These are phyloP conservation scores for Globisporangium yorkense DNA, from an alignment of 352 stramenopile genomes.

Conservation along the genomic window DNA sequence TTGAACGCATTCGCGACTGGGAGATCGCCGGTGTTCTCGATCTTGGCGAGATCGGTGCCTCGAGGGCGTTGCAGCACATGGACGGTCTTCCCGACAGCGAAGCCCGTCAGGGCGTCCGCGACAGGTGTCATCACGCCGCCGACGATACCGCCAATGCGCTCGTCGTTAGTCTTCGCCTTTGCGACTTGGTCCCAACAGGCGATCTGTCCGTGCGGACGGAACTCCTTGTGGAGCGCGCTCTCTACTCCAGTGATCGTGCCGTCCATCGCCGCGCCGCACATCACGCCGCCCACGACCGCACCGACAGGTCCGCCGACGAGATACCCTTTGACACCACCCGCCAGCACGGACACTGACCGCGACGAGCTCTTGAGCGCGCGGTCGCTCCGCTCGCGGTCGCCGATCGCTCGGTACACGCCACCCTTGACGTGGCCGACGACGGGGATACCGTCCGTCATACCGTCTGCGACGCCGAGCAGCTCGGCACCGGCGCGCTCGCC, in stretches of 20 bases:
- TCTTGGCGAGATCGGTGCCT: neutral
- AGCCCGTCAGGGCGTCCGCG: slow-evolving; percentile 1
- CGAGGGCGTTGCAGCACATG: neutral
- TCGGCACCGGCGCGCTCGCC: neutral
- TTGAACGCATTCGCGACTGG: slow-evolving; percentile 5
- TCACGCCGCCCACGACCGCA: slow-evolving; percentile 5
- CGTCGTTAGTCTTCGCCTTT: neutral
- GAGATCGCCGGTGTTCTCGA: neutral
- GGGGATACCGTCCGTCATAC: slow-evolving; percentile 7
- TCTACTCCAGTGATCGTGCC: slow-evolving; percentile 10
- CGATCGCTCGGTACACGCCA: neutral
- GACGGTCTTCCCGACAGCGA: neutral
- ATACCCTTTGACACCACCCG: slow-evolving; percentile 8
- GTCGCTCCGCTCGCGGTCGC: slow-evolving; percentile 4
- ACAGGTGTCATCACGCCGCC: slow-evolving; percentile 3
- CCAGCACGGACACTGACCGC: slow-evolving; percentile 2
- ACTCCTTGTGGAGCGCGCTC: slow-evolving; percentile 8
- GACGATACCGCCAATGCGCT: slow-evolving; percentile 9
- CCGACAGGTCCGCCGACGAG: slow-evolving; percentile 6
- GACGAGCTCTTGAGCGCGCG: slow-evolving; percentile 9
- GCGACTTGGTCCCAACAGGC: slow-evolving; percentile 5
- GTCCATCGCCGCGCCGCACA: slow-evolving; percentile 11
- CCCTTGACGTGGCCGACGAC: slow-evolving; percentile 12
- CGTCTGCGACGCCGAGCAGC: slow-evolving; percentile 4
- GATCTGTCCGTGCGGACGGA: slow-evolving; percentile 8